Percentiles rank a stretch among this genome's conserved stretches.
phyloP scores from a whole-genome alignment of 768 basidiomycete genomes.

The Suillus clintonianus region DNA sequence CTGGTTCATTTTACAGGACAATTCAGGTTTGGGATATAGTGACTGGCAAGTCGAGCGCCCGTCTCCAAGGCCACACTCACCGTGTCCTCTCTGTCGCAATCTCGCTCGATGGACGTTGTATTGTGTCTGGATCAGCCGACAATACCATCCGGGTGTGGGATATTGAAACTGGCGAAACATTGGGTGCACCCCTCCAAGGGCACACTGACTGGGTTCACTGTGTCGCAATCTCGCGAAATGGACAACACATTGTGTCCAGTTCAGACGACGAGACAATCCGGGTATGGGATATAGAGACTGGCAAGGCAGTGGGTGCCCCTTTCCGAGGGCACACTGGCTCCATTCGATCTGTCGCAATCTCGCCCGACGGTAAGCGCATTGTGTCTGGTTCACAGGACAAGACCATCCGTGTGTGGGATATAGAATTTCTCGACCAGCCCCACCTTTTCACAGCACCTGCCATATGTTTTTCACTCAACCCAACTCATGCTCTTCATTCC shows the following conservation, averaged over 20 bases:
- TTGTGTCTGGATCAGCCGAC: conserved; percentile 7
- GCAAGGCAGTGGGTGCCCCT: not conserved
- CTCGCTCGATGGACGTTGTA: not conserved
- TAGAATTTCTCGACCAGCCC: not conserved
- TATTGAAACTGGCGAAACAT: conserved; percentile 13
- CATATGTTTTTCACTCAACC: not conserved
- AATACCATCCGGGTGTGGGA: conserved; percentile 12
- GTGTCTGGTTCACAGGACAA: conserved; percentile 2
- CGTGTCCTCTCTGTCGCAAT: not conserved
- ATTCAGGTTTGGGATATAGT: conserved; percentile 11
- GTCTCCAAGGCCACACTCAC: not conserved
- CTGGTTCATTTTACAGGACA: not conserved
- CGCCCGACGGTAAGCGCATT: not conserved
- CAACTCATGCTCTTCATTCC: not conserved
- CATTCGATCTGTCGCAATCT: not conserved
- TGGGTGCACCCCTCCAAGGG: conserved; percentile 12
- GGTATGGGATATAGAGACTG: conserved; percentile 12
- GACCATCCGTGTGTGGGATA: not conserved
- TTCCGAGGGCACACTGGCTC: not conserved
- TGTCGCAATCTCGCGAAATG: not conserved
- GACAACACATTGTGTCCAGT: not conserved
- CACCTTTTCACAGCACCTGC: no score
- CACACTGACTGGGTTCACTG: not conserved
- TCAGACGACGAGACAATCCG: not conserved
- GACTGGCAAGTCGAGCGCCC: not conserved